Base-by-base conservation (phyloP, 164 flowering plant genomes). In the Chimonanthus praecox region DNA sequence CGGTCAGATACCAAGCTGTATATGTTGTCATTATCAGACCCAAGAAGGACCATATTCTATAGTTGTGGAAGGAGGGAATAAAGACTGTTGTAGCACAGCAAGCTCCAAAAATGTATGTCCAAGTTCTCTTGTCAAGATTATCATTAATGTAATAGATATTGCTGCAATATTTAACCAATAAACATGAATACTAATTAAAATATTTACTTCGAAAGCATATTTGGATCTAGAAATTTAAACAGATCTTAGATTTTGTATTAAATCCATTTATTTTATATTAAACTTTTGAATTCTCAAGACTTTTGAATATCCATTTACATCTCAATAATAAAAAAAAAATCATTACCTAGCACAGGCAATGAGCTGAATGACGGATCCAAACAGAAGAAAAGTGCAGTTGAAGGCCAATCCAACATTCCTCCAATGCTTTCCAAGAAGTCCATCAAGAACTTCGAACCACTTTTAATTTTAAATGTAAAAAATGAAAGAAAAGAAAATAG, bases 31-130 rank as follows among this genome's bases (percentile, higher is more conserved):
- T 95, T 0, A 89, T 2, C 58, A 95, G 83, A 74, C 99, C 99
- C 5, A 96, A 83, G 71, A 96, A 96, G 1, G 99, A 96, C 99
- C 98, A 96, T 70, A 96, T 91, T 86, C 99, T 85, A 85, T 96
- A 96, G 84, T 96, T 96, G 81, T 92, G 98, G 70, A 96, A 96
- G 7, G 99, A 96, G 63, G 99, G 99, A 58, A 96, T 89, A 83
- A 96, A 96, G 20, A 96, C 98, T 1, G 99, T 96, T 47, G 99
- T 96, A 3, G 99, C 99, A 82, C 99, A 96, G 70, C 99, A 94
- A 4, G 99, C 99, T 78, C 99, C 99, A 62, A 96, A 96, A 49
- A 96, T 94, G 84, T 96, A 96, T 0, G 98, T 96, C 99, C 98
- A 96, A 2, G 99, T 96, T 70, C 99, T 92, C 91, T 96, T 96